phyloP scores from a whole-genome alignment of 805 yeast genomes.

The Wickerhamomyces sydowiorum region DNA sequence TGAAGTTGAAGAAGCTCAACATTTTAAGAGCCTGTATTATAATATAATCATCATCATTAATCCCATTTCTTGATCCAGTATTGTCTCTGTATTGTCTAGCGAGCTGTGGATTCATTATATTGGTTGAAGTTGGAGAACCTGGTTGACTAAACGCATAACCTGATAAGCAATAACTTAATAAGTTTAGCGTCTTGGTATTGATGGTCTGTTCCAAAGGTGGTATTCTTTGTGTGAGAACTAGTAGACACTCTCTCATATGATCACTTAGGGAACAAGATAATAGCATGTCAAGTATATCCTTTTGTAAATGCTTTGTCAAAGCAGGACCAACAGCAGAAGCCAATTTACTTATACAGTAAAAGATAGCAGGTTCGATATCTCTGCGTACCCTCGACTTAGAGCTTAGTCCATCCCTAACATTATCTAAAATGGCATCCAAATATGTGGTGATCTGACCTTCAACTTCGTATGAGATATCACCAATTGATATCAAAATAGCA shows the following conservation, averaged over 20 bases:
- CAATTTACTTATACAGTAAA: slow-evolving; percentile 81
- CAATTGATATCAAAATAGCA: slow-evolving; percentile 73
- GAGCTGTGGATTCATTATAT: slow-evolving; percentile 50
- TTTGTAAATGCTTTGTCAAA: slow-evolving; percentile 78
- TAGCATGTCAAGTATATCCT: slow-evolving; percentile 73
- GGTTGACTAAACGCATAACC: slow-evolving; percentile 81
- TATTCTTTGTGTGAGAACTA: slow-evolving; percentile 60
- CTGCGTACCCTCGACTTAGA: slow-evolving; percentile 46
- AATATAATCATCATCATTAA: slow-evolving; percentile 39
- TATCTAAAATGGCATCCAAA: slow-evolving; percentile 80
- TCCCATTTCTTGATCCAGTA: slow-evolving; percentile 67
- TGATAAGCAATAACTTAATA: slow-evolving; percentile 68
- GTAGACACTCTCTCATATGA: slow-evolving; percentile 71
- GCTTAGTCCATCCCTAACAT: slow-evolving; percentile 72
- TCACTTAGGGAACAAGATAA: slow-evolving; percentile 80
- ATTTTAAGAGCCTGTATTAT: slow-evolving; percentile 76
- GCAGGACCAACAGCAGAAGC: slow-evolving; percentile 93
- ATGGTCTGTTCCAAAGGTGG: slow-evolving; percentile 77
- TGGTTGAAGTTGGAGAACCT: slow-evolving; percentile 62
- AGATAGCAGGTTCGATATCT: slow-evolving; percentile 79
- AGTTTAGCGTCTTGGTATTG: slow-evolving; percentile 62
- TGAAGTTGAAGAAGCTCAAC: slow-evolving; percentile 69
- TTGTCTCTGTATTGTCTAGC: slow-evolving; percentile 77
- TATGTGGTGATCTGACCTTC: slow-evolving; percentile 83
- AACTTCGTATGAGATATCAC: slow-evolving; percentile 71